phyloP scores from a whole-genome alignment of 495 filamentous ascomycete genomes.

The Acidiella bohemica region DNA sequence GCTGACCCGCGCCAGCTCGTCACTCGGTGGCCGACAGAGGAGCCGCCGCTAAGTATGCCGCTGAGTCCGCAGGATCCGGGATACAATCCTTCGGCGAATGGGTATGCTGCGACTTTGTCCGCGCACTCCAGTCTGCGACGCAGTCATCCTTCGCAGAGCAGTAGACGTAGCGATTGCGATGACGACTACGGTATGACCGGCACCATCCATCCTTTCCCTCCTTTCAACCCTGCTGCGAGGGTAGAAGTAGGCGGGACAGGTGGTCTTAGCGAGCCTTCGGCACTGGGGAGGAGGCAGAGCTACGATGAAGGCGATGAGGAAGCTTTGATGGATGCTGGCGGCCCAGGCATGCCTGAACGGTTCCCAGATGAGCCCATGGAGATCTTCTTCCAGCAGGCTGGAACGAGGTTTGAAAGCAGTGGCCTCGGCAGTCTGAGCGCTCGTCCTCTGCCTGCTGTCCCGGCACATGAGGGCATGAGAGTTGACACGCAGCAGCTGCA shows the following conservation, averaged over 20 bases:
- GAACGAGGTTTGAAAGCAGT: constrained; percentile 30
- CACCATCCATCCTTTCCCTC: constrained; percentile 48
- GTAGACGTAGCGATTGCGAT: constrained; percentile 10
- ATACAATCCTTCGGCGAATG: constrained; percentile 2
- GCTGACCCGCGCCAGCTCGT: constrained; percentile 28
- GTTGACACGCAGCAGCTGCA: constrained; percentile 1
- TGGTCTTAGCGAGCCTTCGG: constrained; percentile 60
- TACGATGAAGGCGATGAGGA: constrained; percentile 89
- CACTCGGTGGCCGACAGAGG: no score
- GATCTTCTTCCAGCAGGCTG: constrained; percentile 85
- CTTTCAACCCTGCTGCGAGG: constrained; percentile 39
- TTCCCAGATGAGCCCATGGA: constrained; percentile 57
- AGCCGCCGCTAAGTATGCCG: background rate
- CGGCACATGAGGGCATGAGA: constrained; percentile 33
- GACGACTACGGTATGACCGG: constrained; percentile 25
- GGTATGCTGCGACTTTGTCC: constrained; percentile 23
- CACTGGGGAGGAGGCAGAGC: constrained; percentile 55
- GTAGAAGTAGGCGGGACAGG: constrained; percentile 79
- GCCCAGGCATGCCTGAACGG: constrained; percentile 28
- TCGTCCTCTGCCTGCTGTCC: constrained; percentile 73
- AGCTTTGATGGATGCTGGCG: constrained; percentile 34
- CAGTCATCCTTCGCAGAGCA: constrained; percentile 19
- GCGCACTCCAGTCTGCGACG: constrained; percentile 27
- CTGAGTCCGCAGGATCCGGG: constrained; percentile 10
- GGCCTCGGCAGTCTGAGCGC: no score